Percentiles rank a stretch among this genome's conserved stretches.
Evolutionary conservation across 352 stramenopile genomes (phyloP).

Genomic region (Phytophthora boehmeriae): DNA sequence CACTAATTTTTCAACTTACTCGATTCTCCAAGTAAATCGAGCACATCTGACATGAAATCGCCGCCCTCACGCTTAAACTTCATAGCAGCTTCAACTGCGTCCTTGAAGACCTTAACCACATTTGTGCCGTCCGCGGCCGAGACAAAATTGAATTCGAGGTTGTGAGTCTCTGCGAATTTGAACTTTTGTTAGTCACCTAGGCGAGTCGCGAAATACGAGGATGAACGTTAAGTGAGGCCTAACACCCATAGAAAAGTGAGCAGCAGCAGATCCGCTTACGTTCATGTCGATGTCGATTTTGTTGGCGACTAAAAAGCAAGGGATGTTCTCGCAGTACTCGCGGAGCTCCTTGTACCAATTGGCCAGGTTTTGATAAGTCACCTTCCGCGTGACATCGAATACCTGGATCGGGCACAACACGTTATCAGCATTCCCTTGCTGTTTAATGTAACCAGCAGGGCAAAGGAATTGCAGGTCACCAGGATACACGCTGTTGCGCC

Average conservation of each 20-base stretch:
- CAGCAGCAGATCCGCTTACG: slow-evolving; percentile 36
- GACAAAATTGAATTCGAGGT: slow-evolving; percentile 94
- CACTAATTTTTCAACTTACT: slow-evolving; percentile 36
- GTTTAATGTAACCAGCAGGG: neutral
- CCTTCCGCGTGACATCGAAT: slow-evolving; percentile 96
- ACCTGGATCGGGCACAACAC: slow-evolving; percentile 41
- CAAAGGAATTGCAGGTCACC: slow-evolving; percentile 21
- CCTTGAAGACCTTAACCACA: slow-evolving; percentile 95
- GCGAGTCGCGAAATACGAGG: slow-evolving; percentile 4
- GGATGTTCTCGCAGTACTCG: slow-evolving; percentile 93
- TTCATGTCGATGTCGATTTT: slow-evolving; percentile 97
- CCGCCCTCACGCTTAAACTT: slow-evolving; percentile 91
- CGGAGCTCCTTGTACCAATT: slow-evolving; percentile 93
- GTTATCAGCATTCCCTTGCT: neutral
- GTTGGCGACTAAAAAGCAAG: slow-evolving; percentile 95
- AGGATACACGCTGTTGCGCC: slow-evolving; percentile 94
- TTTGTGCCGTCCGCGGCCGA: slow-evolving; percentile 96
- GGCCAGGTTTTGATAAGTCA: slow-evolving; percentile 94
- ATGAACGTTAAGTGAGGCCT: neutral
- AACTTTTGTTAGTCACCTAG: slow-evolving; percentile 97
- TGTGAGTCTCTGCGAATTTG: slow-evolving; percentile 94
- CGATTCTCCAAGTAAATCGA: slow-evolving; percentile 86
- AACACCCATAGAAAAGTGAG: neutral
- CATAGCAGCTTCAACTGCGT: slow-evolving; percentile 82
- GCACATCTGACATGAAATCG: slow-evolving; percentile 93